phyloP scores from a whole-genome alignment of 164 flowering plant genomes.

The Hamamelis virginiana region DNA sequence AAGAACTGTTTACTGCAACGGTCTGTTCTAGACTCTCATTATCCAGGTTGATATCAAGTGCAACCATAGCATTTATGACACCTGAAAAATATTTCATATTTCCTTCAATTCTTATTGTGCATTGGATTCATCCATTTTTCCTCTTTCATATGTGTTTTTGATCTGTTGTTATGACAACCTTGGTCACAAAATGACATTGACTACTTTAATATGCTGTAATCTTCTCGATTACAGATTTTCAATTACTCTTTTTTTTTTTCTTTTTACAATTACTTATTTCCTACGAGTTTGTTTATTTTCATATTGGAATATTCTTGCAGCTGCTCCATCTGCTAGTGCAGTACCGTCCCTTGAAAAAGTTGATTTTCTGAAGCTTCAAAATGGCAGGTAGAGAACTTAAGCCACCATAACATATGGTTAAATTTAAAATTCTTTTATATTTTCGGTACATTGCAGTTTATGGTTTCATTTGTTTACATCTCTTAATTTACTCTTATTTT shows the following conservation, averaged over 20 bases:
- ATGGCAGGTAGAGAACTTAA: conserved; percentile 71
- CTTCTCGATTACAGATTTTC: background rate
- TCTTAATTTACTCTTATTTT: no score
- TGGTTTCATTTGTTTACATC: no score
- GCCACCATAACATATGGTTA: background rate
- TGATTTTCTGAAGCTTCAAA: conserved; percentile 92
- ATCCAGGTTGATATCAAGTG: conserved; percentile 45
- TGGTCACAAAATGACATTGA: background rate
- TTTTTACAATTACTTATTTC: background rate
- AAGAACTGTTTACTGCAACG: conserved; percentile 79
- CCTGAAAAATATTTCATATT: background rate
- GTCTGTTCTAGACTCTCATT: conserved; percentile 86
- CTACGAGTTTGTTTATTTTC: conserved; percentile 6
- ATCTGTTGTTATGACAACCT: background rate
- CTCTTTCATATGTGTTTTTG: background rate
- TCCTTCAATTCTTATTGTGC: background rate
- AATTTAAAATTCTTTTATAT: background rate
- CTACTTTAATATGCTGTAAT: no score
- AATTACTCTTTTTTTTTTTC: no score
- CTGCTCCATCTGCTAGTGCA: conserved; percentile 47
- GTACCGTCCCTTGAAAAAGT: conserved; percentile 51
- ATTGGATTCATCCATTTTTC: background rate
- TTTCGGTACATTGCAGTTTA: no score
- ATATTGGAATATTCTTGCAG: conserved; percentile 37
- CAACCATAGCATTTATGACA: conserved; percentile 12